phyloP scores from a whole-genome alignment of 805 yeast species.

The Saturnispora zaruensis region DNA sequence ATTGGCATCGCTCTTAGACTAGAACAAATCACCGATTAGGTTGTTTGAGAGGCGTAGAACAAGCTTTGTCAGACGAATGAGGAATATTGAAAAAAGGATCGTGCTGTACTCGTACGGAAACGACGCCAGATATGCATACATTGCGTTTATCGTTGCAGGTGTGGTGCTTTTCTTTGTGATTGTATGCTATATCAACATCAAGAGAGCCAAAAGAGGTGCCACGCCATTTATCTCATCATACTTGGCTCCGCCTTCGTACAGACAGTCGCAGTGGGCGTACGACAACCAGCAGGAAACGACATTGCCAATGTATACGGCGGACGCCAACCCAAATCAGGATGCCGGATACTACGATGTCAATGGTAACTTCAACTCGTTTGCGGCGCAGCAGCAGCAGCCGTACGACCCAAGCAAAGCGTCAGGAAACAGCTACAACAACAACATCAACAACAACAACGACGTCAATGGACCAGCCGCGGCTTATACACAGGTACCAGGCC shows the following conservation, averaged over 20 bases:
- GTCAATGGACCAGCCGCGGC: not conserved
- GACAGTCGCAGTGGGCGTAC: slow-evolving; percentile 45
- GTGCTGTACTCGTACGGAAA: not conserved
- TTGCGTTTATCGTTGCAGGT: slow-evolving; percentile 49
- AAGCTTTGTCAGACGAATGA: not conserved
- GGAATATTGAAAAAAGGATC: not conserved
- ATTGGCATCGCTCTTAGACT: not conserved
- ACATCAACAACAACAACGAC: too few species aligned
- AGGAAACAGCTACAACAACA: not conserved
- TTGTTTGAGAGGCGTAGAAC: not conserved
- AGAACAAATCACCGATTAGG: not conserved
- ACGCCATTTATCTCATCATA: slow-evolving; percentile 55
- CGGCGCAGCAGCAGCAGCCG: not conserved
- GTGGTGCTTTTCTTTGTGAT: slow-evolving; percentile 38
- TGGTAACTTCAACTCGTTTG: slow-evolving; percentile 39
- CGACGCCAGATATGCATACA: slow-evolving; percentile 53
- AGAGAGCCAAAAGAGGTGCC: slow-evolving; percentile 43
- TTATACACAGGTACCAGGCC: not conserved
- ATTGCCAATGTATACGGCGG: slow-evolving; percentile 63
- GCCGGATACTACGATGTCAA: slow-evolving; percentile 66
- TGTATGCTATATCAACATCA: slow-evolving; percentile 47
- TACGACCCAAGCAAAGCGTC: not conserved
- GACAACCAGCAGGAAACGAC: slow-evolving; percentile 29
- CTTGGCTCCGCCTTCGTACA: slow-evolving; percentile 59
- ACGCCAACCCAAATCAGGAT: slow-evolving; percentile 58